phyloP scores from a whole-genome alignment of 108 stramenopile genomes.

The Nitzschia palea region DNA sequence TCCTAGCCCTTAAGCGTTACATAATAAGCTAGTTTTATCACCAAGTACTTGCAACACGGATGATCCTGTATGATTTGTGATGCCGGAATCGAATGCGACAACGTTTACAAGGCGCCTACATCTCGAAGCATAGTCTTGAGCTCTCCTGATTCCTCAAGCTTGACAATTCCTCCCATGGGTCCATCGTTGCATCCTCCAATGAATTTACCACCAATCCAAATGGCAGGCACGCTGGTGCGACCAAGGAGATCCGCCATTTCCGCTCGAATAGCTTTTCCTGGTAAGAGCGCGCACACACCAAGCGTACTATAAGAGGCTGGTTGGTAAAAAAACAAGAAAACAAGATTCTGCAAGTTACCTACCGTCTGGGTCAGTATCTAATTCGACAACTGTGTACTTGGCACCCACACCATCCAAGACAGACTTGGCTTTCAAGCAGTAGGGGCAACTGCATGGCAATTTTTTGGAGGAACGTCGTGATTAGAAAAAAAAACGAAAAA shows the following conservation, averaged over 20 bases:
- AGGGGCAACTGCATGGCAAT: neutral
- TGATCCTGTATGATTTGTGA: too few species aligned
- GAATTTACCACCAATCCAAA: constrained; percentile 85
- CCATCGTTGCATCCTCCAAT: constrained; percentile 93
- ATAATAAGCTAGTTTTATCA: too few species aligned
- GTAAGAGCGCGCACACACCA: too few species aligned
- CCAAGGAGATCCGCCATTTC: constrained; percentile 82
- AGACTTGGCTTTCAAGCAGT: constrained; percentile 63
- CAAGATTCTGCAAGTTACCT: neutral
- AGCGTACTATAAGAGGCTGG: too few species aligned
- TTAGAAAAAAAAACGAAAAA: neutral
- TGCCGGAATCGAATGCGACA: too few species aligned
- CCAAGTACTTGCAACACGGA: too few species aligned
- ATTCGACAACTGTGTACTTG: constrained; percentile 70
- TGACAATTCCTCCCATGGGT: constrained; percentile 69
- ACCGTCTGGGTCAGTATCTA: constrained; percentile 64
- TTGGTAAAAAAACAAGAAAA: too few species aligned
- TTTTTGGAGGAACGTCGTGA: too few species aligned
- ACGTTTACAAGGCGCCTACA: constrained; percentile 21
- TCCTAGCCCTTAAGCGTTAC: too few species aligned
- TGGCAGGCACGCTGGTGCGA: constrained; percentile 88
- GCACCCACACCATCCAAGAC: constrained; percentile 70
- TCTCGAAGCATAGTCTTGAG: constrained; percentile 65
- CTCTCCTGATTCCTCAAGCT: constrained; percentile 53
- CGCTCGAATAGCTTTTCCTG: constrained; percentile 72